Evolutionary conservation across 2,329 filamentous ascomycete genomes (phyloP), one percentile per base, ranked within the genome.

Genomic region (Fonsecaea nubica): DNA sequence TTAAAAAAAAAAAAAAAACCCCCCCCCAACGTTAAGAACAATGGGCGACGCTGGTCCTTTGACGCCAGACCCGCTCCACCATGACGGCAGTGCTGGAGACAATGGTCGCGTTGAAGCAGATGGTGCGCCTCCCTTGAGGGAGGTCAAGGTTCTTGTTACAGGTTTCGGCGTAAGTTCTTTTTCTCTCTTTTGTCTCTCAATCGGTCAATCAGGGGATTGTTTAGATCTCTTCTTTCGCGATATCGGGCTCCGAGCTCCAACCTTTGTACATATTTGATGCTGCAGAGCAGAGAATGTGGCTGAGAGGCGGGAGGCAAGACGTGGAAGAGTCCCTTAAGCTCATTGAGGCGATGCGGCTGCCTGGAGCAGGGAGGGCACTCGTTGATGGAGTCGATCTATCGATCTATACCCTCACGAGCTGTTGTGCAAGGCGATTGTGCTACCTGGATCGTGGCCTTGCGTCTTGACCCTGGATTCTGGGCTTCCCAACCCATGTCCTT

Each of bases 121-220:
- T 54, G 64, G 42, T 18, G 61, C 56, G 38, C 12, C 59, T 9
- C 65, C 67, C 6, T 30, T 66, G n/a, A 61, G 70, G 58, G 86
- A 88, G 57, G 72, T 80, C 62, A 82, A 78, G 61, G 79, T 83
- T 40, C 73, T 83, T 21, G 77, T 84, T n/a, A 83, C 80, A 8
- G 80, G 80, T 18, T 82, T 82, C 71, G 80, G 79, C 55, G 79
- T 80, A 75, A 66, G 77, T 73, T 45, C 25, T 62, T 15, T 33
- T 33, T 52, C 36, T 32, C 35, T 30, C 9, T 38, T 15, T 12
- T 12, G 38, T 8, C 18, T 36, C 55, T 10, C 38, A 3, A 40
- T 40, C 38, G 38, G 10, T 10, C 9, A 3, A 25, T 25, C 25
- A 25, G 25, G 25, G 25, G 25, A 25, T 25, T 25, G 25, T 57